Conservation (phyloP, 176 grass and related monocot species). For the Avena eriantha region DNA sequence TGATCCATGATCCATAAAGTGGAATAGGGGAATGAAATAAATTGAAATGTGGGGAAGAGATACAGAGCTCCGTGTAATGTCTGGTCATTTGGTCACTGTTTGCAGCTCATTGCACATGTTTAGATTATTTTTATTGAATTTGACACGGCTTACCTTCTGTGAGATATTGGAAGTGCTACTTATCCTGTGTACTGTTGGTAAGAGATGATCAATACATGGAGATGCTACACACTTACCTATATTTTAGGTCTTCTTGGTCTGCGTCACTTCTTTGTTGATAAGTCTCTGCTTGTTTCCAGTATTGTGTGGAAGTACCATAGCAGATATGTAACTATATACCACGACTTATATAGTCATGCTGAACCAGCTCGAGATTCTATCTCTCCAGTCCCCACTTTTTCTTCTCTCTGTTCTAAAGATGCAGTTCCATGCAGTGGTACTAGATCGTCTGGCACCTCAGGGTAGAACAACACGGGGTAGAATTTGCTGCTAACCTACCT, state of each 20-base stretch:
- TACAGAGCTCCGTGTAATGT: not conserved
- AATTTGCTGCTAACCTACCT: not conserved
- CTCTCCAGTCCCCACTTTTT: not conserved
- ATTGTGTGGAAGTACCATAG: not conserved
- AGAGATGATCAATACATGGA: not conserved
- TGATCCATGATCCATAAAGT: not conserved
- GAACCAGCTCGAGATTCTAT: not conserved
- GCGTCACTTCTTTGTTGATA: conserved; percentile 4
- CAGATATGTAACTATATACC: not conserved
- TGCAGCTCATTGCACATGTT: conserved; percentile 17
- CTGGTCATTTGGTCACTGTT: not conserved
- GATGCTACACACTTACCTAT: not conserved
- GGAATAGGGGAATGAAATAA: not conserved
- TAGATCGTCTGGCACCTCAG: not conserved
- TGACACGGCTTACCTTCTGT: not conserved
- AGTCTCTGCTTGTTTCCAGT: not conserved
- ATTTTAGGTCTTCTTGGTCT: conserved; percentile 10
- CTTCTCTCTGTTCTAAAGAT: not conserved
- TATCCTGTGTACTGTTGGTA: not conserved
- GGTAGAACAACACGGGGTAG: not conserved
- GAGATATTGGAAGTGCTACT: not conserved
- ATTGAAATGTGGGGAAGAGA: not conserved
- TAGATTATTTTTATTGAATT: conserved; percentile 32
- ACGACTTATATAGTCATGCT: not conserved
- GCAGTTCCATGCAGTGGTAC: not conserved